Percentiles rank a stretch among this genome's conserved stretches.
Conservation (phyloP, 257 asterid genomes). For the Solanum peruvianum region DNA sequence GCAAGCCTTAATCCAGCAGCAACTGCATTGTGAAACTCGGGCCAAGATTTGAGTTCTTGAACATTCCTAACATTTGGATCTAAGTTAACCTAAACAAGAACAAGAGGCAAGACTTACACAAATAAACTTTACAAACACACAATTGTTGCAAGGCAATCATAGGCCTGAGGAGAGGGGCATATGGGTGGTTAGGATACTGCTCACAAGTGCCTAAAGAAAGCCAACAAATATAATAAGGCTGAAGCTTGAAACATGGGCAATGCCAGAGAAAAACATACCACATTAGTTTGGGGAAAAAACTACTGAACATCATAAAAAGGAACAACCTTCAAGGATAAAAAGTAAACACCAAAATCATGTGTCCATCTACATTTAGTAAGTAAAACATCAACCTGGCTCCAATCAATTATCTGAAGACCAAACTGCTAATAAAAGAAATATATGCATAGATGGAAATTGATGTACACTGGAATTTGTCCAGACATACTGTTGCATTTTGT, state of each 20-base stretch:
- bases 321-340: background rate
- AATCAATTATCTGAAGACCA: background rate
- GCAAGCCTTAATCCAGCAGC: constrained; percentile 95
- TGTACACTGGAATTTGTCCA: background rate
- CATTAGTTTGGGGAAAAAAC: background rate
- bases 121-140: background rate
- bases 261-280: background rate
- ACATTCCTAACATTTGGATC: constrained; percentile 82
- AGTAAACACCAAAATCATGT: background rate
- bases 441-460: background rate
- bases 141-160: background rate
- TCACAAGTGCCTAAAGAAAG: background rate
- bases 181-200: background rate
- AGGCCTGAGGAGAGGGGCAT: background rate
- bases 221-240: background rate
- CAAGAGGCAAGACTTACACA: background rate
- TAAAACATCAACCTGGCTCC: background rate
- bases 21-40: constrained; percentile 98
- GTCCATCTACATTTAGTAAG: background rate
- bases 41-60: constrained; percentile 89
- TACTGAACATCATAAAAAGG: background rate
- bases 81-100: constrained; percentile 56
- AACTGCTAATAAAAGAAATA: background rate
- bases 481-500: constrained; percentile 84
- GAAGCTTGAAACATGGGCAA: background rate